These are phyloP conservation scores for Fusarium odoratissimum DNA, from an alignment of 2,329 filamentous ascomycete species.

Conservation along the genomic window DNA sequence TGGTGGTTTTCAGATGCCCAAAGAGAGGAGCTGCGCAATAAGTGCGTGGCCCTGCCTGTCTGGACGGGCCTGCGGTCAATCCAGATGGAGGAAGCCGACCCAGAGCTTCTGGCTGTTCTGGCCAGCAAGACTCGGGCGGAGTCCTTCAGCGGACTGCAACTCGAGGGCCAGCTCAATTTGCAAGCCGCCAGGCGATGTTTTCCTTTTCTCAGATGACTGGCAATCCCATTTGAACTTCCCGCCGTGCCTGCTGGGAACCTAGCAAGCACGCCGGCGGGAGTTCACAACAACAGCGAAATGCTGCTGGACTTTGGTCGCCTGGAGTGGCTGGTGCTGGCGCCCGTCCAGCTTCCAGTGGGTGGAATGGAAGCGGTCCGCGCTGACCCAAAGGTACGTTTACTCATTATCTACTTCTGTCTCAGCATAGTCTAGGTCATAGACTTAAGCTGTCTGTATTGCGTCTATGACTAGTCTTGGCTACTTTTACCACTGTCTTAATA, in stretches of 20 bases:
- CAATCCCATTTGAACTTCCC: fast-evolving
- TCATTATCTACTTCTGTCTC: not conserved
- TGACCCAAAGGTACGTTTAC: not conserved
- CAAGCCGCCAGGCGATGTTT: not conserved
- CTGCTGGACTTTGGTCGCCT: not conserved
- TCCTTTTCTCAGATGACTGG: fast-evolving
- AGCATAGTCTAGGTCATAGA: not conserved
- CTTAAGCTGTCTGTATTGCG: not conserved
- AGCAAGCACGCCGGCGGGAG: fast-evolving
- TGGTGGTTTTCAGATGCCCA: not conserved
- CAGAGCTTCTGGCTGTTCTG: not conserved
- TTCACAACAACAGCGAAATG: fast-evolving
- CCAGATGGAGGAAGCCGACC: not conserved
- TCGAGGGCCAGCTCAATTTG: not conserved
- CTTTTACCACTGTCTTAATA: not conserved
- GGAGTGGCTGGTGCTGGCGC: not conserved
- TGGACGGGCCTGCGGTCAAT: not conserved
- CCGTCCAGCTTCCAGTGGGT: not conserved
- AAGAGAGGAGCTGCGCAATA: not conserved
- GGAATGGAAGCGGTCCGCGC: not conserved
- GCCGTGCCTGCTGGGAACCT: not conserved
- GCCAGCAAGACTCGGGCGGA: not conserved
- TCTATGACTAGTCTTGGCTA: not conserved
- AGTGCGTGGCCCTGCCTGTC: not conserved
- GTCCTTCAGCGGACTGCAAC: not conserved